These are phyloP conservation scores for Psilocybe subaeruginosa DNA, from an alignment of 768 basidiomycete genomes.

Conservation along the genomic window DNA sequence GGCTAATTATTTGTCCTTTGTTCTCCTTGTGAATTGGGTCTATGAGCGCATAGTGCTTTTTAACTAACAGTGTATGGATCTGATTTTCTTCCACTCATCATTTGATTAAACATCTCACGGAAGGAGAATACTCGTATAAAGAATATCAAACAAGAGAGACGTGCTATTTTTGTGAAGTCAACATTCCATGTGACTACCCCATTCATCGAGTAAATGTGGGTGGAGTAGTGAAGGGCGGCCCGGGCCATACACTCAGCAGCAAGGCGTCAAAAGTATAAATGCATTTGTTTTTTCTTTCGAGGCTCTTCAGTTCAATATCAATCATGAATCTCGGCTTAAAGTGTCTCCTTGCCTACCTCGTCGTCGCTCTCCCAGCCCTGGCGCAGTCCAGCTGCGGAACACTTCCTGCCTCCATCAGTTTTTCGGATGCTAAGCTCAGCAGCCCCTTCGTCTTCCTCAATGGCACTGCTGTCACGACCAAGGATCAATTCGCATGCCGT, in stretches of 20 bases:
- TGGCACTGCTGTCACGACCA: slow-evolving; percentile 44
- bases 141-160: neutral
- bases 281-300: neutral
- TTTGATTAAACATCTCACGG: neutral
- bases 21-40: neutral
- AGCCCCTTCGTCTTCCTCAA: slow-evolving; percentile 57
- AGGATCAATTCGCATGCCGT: slow-evolving; percentile 54
- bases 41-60: neutral
- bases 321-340: slow-evolving; percentile 3
- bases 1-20: neutral
- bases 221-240: neutral
- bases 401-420: slow-evolving; percentile 32
- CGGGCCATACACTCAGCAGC: neutral
- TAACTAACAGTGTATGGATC: neutral
- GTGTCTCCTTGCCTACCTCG: slow-evolving; percentile 13
- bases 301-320: neutral
- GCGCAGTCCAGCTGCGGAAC: slow-evolving; percentile 34
- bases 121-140: slow-evolving; percentile 1
- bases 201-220: neutral
- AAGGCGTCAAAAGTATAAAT: neutral
- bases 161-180: neutral
- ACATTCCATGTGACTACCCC: neutral
- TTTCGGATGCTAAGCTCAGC: slow-evolving; percentile 45
- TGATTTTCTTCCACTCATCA: neutral
- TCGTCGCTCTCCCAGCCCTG: slow-evolving; percentile 27